Conservation (phyloP, 163 green algal species). For the Chlorella variabilis region DNA sequence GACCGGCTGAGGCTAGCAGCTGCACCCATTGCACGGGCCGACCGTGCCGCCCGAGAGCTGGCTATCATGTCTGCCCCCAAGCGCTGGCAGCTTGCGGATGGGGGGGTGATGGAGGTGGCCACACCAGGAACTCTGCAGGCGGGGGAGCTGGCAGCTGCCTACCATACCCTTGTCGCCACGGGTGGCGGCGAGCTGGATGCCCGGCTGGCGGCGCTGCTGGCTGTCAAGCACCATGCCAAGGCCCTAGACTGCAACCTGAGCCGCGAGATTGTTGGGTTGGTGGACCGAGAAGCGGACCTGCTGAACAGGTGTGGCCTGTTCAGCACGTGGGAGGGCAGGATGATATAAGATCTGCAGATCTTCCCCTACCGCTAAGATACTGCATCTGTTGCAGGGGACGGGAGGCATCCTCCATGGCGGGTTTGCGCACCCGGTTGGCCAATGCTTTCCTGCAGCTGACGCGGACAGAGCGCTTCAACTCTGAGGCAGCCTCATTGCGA, state of each 20-base stretch:
- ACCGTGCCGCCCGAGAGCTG: slow-evolving; percentile 51
- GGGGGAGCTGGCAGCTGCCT: slow-evolving; percentile 16
- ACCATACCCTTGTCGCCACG: neutral
- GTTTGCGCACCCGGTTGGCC: slow-evolving; percentile 77
- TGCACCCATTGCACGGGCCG: slow-evolving; percentile 64
- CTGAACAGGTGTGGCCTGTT: slow-evolving; percentile 70
- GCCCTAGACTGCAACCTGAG: slow-evolving; percentile 59
- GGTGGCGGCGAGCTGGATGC: slow-evolving; percentile 8
- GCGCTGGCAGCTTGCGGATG: slow-evolving; percentile 72
- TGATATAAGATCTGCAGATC: too few relatives aligned
- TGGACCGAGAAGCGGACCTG: slow-evolving; percentile 87
- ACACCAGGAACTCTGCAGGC: slow-evolving; percentile 20
- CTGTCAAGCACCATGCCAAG: slow-evolving; percentile 46
- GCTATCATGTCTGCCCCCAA: slow-evolving; percentile 70
- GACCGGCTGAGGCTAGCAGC: slow-evolving; percentile 76
- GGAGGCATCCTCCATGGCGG: slow-evolving; percentile 69
- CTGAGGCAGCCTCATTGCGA: too few relatives aligned
- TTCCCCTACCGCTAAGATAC: too few relatives aligned
- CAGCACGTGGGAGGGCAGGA: too few relatives aligned
- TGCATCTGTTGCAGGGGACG: slow-evolving; percentile 61
- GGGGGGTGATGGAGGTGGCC: slow-evolving; percentile 32
- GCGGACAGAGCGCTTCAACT: neutral
- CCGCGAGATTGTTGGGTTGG: slow-evolving; percentile 88
- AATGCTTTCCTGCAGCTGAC: slow-evolving; percentile 67
- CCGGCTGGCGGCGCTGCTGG: slow-evolving; percentile 25